Evolutionary conservation across 495 filamentous ascomycete species (phyloP).

Genomic region (Entonaema liquescens): DNA sequence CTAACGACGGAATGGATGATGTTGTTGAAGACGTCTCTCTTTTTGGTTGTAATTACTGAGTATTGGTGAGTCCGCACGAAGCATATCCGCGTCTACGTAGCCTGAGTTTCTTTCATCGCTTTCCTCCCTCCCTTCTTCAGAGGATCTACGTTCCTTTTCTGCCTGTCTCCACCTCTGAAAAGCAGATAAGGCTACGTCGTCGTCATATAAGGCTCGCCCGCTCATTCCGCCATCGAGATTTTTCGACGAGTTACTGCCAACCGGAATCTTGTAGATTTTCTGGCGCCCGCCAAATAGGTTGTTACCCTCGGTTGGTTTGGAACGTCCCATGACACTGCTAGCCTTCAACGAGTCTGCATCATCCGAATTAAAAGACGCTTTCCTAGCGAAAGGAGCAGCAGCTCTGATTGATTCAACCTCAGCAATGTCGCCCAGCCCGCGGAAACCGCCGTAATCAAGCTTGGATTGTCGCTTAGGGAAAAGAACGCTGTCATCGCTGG

Average conservation of each 20-base stretch:
- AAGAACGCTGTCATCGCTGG: slow-evolving; percentile 91
- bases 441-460: slow-evolving; percentile 59
- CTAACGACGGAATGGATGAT: slow-evolving; percentile 73
- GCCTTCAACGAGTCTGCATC: slow-evolving; percentile 61
- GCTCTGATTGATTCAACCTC: slow-evolving; percentile 84
- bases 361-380: slow-evolving; percentile 69
- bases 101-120: slow-evolving; percentile 49
- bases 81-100: slow-evolving; percentile 50
- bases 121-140: slow-evolving; percentile 51
- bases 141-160: slow-evolving; percentile 63
- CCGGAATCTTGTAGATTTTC: slow-evolving; percentile 91
- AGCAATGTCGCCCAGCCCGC: slow-evolving; percentile 79
- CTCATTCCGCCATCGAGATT: slow-evolving; percentile 61
- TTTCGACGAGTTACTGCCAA: slow-evolving; percentile 55
- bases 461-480: slow-evolving; percentile 81
- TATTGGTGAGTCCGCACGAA: slow-evolving; percentile 67
- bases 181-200: slow-evolving; percentile 80
- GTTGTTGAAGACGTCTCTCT: slow-evolving; percentile 89
- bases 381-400: slow-evolving; percentile 58
- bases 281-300: slow-evolving; percentile 94
- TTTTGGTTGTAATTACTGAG: slow-evolving; percentile 69
- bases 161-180: slow-evolving; percentile 74
- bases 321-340: slow-evolving; percentile 82
- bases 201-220: slow-evolving; percentile 80
- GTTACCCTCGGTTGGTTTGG: slow-evolving; percentile 89